Percentiles rank a stretch among this genome's conserved stretches.
These are phyloP conservation scores for Emmonsiellopsis sp. DNA, from an alignment of 2,329 filamentous ascomycete species.

Conservation along the genomic window DNA sequence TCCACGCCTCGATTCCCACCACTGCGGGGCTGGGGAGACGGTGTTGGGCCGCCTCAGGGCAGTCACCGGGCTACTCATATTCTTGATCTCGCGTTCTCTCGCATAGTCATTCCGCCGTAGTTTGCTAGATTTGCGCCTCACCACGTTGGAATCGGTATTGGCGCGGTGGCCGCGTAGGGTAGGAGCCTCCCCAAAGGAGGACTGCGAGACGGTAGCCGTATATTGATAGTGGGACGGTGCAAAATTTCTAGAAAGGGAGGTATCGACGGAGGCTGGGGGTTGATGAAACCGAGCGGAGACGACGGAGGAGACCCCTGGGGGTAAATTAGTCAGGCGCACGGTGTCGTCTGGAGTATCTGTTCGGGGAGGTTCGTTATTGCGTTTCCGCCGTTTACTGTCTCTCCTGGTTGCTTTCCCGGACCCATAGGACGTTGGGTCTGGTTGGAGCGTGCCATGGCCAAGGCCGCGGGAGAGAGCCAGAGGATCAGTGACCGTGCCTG, in stretches of 20 bases:
- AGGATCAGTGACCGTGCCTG: constrained; percentile 11
- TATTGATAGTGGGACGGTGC: constrained; percentile 6
- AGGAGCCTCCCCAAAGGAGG: constrained; percentile 34
- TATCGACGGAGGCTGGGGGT: constrained; percentile 16
- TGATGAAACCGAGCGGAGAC: constrained; percentile 7
- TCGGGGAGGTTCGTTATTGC: constrained; percentile 13
- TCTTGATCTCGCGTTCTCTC: constrained; percentile 79
- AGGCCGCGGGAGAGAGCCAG: constrained; percentile 24
- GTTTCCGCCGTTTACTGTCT: constrained; percentile 24
- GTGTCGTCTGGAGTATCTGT: constrained; percentile 9
- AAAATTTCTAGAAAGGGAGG: constrained; percentile 11
- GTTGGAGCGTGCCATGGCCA: constrained; percentile 11
- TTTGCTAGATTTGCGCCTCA: constrained; percentile 67
- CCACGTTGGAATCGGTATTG: constrained; percentile 46
- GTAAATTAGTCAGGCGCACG: constrained; percentile 7
- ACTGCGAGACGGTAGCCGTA: constrained; percentile 22
- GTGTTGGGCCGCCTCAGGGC: constrained; percentile 51
- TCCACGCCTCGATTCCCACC: constrained; percentile 55
- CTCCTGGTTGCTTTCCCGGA: constrained; percentile 19
- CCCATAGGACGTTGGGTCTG: constrained; percentile 9
- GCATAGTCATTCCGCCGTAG: constrained; percentile 65
- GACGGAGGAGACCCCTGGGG: constrained; percentile 2
- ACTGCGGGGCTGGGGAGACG: constrained; percentile 44
- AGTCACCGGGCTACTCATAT: constrained; percentile 64
- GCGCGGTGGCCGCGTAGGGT: constrained; percentile 50